Evolutionary conservation across 2,329 filamentous ascomycete species (phyloP).

Genomic region (Aureobasidium sp.): DNA sequence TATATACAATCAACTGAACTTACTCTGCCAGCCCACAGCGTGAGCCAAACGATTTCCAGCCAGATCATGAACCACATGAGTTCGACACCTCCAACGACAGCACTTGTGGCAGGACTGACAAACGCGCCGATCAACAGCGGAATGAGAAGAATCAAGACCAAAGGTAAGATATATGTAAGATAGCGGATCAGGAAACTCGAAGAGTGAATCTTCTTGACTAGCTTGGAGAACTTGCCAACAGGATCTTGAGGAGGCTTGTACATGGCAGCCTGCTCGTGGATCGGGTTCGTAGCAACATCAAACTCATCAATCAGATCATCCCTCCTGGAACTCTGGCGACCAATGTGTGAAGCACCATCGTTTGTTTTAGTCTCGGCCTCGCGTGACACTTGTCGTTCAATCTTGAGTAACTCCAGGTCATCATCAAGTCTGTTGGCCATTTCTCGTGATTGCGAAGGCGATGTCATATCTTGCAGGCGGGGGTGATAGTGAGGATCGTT

Average conservation of each 20-base stretch:
- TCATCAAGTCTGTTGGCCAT: constrained; percentile 54
- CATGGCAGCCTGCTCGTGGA: constrained; percentile 56
- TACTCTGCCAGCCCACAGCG: constrained; percentile 65
- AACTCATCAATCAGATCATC: constrained; percentile 57
- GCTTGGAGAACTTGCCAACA: constrained; percentile 50
- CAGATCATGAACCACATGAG: constrained; percentile 91
- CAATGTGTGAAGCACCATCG: constrained; percentile 36
- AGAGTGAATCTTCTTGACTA: constrained; percentile 56
- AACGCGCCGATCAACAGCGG: constrained; percentile 58
- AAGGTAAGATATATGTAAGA: constrained; percentile 60
- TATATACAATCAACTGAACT: no score
- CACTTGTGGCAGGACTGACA: constrained; percentile 35
- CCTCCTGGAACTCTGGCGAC: constrained; percentile 41
- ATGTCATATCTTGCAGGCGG: constrained; percentile 22
- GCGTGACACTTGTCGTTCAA: constrained; percentile 51
- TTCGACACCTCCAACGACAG: constrained; percentile 61
- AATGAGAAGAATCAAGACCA: constrained; percentile 56
- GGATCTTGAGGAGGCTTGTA: constrained; percentile 58
- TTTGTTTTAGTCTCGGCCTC: constrained; percentile 29
- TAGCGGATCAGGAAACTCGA: constrained; percentile 61
- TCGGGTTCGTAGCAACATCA: constrained; percentile 57
- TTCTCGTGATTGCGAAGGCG: constrained; percentile 50
- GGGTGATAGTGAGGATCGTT: constrained; percentile 26
- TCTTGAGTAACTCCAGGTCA: constrained; percentile 55
- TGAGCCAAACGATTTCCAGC: constrained; percentile 89